Conservation (phyloP, 129 eudicot genomes). For the Deinandra increscens region DNA sequence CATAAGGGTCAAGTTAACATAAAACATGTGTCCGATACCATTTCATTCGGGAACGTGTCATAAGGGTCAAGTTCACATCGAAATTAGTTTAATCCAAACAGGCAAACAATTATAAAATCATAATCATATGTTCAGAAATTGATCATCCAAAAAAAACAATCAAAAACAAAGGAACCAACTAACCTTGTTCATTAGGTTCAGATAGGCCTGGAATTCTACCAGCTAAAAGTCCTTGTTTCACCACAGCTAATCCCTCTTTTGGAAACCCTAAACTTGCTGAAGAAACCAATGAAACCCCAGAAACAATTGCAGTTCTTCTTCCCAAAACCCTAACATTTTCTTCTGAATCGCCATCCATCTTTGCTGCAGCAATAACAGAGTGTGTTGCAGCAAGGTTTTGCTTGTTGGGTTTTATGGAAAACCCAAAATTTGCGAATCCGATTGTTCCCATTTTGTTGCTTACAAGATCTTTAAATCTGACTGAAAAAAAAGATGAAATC, state of each 20-base stretch:
- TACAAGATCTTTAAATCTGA: conserved; percentile 20
- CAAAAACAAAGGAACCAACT: conserved; percentile 24
- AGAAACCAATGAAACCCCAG: conserved; percentile 58
- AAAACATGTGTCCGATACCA: too few species aligned
- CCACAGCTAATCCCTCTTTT: conserved; percentile 56
- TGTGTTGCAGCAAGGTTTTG: conserved; percentile 25
- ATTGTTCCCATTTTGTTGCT: conserved; percentile 51
- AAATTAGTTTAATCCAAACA: too few species aligned
- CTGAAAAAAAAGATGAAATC: background rate
- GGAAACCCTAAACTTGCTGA: too few species aligned
- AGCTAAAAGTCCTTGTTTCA: conserved; percentile 85
- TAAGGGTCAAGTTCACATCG: too few species aligned
- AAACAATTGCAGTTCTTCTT: conserved; percentile 62
- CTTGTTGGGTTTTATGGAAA: conserved; percentile 39
- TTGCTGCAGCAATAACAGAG: conserved; percentile 22
- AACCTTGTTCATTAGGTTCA: conserved; percentile 93
- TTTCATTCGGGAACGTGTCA: too few species aligned
- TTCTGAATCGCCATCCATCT: conserved; percentile 27
- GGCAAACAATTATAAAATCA: too few species aligned
- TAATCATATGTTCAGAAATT: background rate
- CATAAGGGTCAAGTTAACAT: too few species aligned
- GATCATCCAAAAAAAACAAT: background rate
- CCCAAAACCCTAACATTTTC: conserved; percentile 37
- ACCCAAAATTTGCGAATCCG: conserved; percentile 31
- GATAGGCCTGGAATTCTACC: conserved; percentile 92